These are phyloP conservation scores for Sporisorium reilianum DNA, from an alignment of 1,284 basidiomycete species.

Conservation along the genomic window DNA sequence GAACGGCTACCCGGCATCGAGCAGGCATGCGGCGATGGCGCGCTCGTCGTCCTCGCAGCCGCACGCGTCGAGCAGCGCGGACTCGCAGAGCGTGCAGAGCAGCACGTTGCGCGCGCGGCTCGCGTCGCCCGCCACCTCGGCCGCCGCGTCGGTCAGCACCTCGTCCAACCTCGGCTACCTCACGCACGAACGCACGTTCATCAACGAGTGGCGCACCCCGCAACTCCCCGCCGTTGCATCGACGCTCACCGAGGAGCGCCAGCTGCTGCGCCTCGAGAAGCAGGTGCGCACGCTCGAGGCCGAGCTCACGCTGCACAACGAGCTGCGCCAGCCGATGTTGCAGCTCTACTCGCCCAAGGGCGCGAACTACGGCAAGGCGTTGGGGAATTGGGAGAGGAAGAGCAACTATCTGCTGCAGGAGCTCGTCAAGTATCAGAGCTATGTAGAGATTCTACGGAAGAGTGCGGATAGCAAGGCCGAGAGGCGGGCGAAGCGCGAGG, in stretches of 20 bases:
- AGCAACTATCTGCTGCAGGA: conserved; percentile 88
- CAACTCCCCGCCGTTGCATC: conserved; percentile 84
- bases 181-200: conserved; percentile 77
- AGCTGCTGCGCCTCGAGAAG: conserved; percentile 69
- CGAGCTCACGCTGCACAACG: conserved; percentile 86
- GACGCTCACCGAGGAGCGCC: conserved; percentile 88
- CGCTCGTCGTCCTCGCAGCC: not conserved
- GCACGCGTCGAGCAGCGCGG: conserved; percentile 1
- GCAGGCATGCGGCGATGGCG: not conserved
- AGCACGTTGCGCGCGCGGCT: conserved; percentile 1
- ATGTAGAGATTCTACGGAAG: conserved; percentile 81
- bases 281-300: conserved; percentile 74
- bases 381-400: conserved; percentile 91
- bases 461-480: conserved; percentile 45
- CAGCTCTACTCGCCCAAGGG: conserved; percentile 81
- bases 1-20: not conserved
- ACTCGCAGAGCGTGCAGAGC: conserved; percentile 40
- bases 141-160: conserved; percentile 13
- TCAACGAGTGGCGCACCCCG: conserved; percentile 95
- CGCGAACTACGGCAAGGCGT: conserved; percentile 80
- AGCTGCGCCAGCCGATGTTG: conserved; percentile 84
- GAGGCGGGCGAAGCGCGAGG: conserved; percentile 40
- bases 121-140: not conserved
- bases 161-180: conserved; percentile 15
- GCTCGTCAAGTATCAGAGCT: conserved; percentile 95